These are phyloP conservation scores for Cytospora mali DNA, from an alignment of 2,329 filamentous ascomycete species.

Conservation along the genomic window DNA sequence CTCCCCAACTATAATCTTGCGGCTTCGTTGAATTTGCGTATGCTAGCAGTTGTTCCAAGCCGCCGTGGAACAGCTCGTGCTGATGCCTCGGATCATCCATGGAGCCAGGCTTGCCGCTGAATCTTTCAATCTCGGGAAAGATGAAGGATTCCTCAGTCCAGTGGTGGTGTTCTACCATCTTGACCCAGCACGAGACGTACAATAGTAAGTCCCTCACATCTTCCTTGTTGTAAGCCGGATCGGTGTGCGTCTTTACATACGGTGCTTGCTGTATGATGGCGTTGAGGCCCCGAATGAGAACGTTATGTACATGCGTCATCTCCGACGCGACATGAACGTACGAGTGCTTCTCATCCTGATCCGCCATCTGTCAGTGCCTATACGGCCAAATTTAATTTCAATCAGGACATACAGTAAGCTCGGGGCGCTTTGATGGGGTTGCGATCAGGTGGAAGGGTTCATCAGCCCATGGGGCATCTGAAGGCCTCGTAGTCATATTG, in stretches of 20 bases:
- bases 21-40: conserved; percentile 33
- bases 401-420: conserved; percentile 7
- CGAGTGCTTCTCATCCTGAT: conserved; percentile 16
- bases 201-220: conserved; percentile 31
- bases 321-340: conserved; percentile 24
- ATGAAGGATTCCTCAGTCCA: conserved; percentile 38
- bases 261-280: conserved; percentile 39
- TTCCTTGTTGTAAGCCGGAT: conserved; percentile 20
- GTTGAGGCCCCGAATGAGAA: conserved; percentile 38
- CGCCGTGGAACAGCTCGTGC: conserved; percentile 38
- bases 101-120: conserved; percentile 34
- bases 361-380: not conserved
- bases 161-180: conserved; percentile 42
- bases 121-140: conserved; percentile 40
- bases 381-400: not conserved
- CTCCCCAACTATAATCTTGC: conserved; percentile 32
- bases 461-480: conserved; percentile 21
- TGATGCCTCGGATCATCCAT: conserved; percentile 40
- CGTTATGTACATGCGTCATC: conserved; percentile 38
- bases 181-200: conserved; percentile 38
- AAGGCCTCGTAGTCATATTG: conserved; percentile 24
- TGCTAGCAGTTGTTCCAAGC: conserved; percentile 34
- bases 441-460: conserved; percentile 18
- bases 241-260: conserved; percentile 26
- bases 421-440: conserved; percentile 16